Conservation (phyloP, 345 rosid genomes). For the Ceriops tagal region DNA sequence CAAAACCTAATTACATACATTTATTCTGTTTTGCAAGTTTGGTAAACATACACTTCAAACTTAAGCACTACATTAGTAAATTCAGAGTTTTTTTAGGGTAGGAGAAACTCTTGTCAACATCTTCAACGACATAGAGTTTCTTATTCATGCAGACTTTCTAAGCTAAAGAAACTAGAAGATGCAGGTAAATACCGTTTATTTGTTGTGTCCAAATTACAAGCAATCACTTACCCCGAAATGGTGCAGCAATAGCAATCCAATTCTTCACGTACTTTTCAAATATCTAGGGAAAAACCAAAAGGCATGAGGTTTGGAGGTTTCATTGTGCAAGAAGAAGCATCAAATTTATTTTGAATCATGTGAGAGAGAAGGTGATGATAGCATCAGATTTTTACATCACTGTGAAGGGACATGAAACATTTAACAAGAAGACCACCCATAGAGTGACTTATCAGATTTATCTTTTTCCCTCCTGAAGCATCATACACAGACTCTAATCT, state of each 20-base stretch:
- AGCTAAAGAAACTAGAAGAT: background rate
- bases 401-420: constrained; percentile 82
- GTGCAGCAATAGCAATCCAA: constrained; percentile 97
- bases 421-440: constrained; percentile 95
- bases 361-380: background rate
- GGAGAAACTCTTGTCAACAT: no score
- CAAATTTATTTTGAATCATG: constrained; percentile 2
- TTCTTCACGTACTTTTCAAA: constrained; percentile 85
- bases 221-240: constrained; percentile 63
- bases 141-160: background rate
- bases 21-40: no score
- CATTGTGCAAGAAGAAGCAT: background rate
- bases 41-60: no score
- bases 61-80: no score
- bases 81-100: no score
- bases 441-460: constrained; percentile 81
- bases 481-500: constrained; percentile 63
- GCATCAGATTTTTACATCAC: constrained; percentile 48
- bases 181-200: background rate
- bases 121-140: no score
- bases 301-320: background rate
- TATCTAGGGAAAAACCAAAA: constrained; percentile 38
- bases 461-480: constrained; percentile 88
- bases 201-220: background rate
- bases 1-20: no score